These are phyloP conservation scores for cucumber (Cucumis sativus) DNA, from an alignment of 306 rosid genomes.

Conservation along the genomic window Cucumber_9930_V3 NC_026660.2:28892001-28892500, in stretches of 20 bases:
- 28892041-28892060: slow-evolving; percentile 10
- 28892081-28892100: slow-evolving; percentile 18
- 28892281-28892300: slow-evolving; percentile 26
- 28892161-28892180: slow-evolving; percentile 16
- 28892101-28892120: slow-evolving; percentile 18
- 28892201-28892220: slow-evolving; percentile 22
- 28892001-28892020: slow-evolving; percentile 20
- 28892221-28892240: slow-evolving; percentile 18
- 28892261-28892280: slow-evolving; percentile 16
- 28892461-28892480: slow-evolving; percentile 32
- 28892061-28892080: slow-evolving; percentile 20
- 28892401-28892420: slow-evolving; percentile 21
- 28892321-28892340: slow-evolving; percentile 12
- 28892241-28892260: slow-evolving; percentile 19
- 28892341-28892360: slow-evolving; percentile 19
- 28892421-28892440: slow-evolving; percentile 19
- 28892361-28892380: slow-evolving; percentile 21
- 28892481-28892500: slow-evolving; percentile 22
- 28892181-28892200: slow-evolving; percentile 26
- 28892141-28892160: slow-evolving; percentile 23
- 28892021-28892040: slow-evolving; percentile 22
- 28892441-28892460: slow-evolving; percentile 43
- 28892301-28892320: slow-evolving; percentile 16
- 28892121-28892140: slow-evolving; percentile 26
- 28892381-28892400: slow-evolving; percentile 21